Conservation (phyloP, 1,139 yeast genomes). For the Yamadazyma atlantica region DNA sequence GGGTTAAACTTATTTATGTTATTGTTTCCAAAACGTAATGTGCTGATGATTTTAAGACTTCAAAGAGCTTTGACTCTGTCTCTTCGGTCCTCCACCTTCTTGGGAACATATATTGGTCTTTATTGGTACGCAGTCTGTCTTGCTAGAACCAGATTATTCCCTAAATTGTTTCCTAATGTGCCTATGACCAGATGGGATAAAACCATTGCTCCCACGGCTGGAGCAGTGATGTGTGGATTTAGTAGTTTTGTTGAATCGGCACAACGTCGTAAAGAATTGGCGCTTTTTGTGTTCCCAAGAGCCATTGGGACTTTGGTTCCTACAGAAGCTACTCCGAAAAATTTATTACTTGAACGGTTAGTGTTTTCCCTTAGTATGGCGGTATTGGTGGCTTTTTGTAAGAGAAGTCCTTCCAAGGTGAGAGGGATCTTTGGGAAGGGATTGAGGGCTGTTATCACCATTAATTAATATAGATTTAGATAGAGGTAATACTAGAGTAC, state of each 20-base stretch:
- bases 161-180: constrained; percentile 28
- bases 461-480: no score
- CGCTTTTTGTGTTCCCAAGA: constrained; percentile 39
- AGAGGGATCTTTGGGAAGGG: constrained; percentile 40
- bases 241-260: constrained; percentile 34
- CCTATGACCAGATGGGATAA: constrained; percentile 30
- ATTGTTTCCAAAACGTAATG: constrained; percentile 24
- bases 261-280: constrained; percentile 39
- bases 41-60: constrained; percentile 19
- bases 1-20: constrained; percentile 32
- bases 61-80: constrained; percentile 25
- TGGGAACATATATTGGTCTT: constrained; percentile 33
- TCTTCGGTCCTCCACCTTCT: constrained; percentile 31
- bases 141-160: constrained; percentile 29
- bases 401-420: constrained; percentile 26
- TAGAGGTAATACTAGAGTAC: no score
- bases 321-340: constrained; percentile 23
- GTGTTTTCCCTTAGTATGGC: constrained; percentile 36
- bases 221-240: constrained; percentile 34
- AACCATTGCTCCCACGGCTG: constrained; percentile 30
- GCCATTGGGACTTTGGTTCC: constrained; percentile 38
- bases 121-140: constrained; percentile 42
- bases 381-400: constrained; percentile 32
- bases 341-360: constrained; percentile 28
- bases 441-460: constrained; percentile 15